Evolutionary conservation across 345 rosid species (phyloP), one percentile per base, ranked within the genome.

Genomic region (Mangifera indica): DNA sequence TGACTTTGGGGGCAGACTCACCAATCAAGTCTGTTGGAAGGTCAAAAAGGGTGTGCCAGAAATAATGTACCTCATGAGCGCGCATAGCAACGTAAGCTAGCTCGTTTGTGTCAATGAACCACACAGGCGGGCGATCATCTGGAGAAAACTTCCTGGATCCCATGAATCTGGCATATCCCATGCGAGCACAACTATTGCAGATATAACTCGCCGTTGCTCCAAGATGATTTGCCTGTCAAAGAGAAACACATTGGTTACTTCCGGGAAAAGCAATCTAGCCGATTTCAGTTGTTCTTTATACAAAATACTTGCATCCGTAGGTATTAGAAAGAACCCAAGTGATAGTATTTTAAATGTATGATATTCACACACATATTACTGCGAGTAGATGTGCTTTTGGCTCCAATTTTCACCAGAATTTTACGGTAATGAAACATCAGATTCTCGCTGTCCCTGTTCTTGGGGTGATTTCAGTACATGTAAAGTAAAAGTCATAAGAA

Each of bases 91-190:
- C 91, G 2, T 84, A 87, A 45, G 97, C 92, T 32, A 89, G 66
- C 42, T 87, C 93, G 52, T 91, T 87, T 1, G 88, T 91, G 48
- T 91, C 93, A 91, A 89, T 85, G 81, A 91, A 91, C 10, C 97
- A 84, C 69, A 87, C 91, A 0, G 92, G 92, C 0, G 93, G 97
- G 0, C 93, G 87, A 17, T 89, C 93, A 75, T 89, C 91, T 0
- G 92, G 89, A 6, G 91, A 89, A 70, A 91, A 91, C 77, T 89
- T 87, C 74, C 92, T 81, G n/a, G 97, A 89, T 69, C 94, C 97
- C 94, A 87, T 86, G 86, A 91, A 89, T 72, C 69, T 87, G n/a
- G 94, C 97, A 70, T 89, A 74, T 91, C 97, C 97, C 92, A 89
- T 34, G 93, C 92, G 46, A 85, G 86, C 1, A 80, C 85, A 53